These are phyloP conservation scores for Corymbia calophylla DNA, from an alignment of 441 rosid genomes.

Conservation along the genomic window DNA sequence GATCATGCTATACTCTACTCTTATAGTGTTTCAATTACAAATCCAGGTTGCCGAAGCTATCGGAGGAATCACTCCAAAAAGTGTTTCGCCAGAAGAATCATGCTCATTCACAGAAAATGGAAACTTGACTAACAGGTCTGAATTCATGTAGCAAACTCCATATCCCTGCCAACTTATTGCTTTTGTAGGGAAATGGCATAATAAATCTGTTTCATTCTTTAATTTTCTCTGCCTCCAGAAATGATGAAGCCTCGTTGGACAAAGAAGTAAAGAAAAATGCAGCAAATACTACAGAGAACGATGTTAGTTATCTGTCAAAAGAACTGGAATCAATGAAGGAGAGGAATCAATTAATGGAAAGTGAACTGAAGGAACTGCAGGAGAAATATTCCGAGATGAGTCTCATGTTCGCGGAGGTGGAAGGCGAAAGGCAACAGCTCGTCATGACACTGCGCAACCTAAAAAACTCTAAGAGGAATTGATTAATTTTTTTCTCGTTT, in stretches of 20 bases:
- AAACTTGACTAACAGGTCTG: constrained; percentile 18
- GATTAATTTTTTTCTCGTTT: background rate
- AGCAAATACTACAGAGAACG: background rate
- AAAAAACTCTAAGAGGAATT: constrained; percentile 46
- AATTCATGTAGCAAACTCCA: background rate
- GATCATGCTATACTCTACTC: background rate
- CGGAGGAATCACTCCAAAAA: background rate
- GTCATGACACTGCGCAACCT: constrained; percentile 67
- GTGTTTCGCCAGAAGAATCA: constrained; percentile 6
- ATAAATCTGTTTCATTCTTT: background rate
- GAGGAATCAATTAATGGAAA: constrained; percentile 48
- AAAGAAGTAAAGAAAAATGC: constrained; percentile 10
- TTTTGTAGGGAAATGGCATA: background rate
- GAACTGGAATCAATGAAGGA: constrained; percentile 44
- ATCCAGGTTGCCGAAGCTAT: background rate
- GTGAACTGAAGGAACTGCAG: constrained; percentile 77
- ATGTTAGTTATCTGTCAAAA: constrained; percentile 4
- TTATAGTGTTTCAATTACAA: background rate
- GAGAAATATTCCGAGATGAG: constrained; percentile 83
- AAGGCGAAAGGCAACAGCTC: constrained; percentile 90
- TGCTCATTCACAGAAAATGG: constrained; percentile 14
- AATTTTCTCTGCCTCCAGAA: constrained; percentile 4
- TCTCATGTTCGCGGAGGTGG: constrained; percentile 91
- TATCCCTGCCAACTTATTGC: background rate
- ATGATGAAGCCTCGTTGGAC: background rate